Conservation (phyloP, 2,329 filamentous ascomycete genomes). For the Zymoseptoria passerinii region DNA sequence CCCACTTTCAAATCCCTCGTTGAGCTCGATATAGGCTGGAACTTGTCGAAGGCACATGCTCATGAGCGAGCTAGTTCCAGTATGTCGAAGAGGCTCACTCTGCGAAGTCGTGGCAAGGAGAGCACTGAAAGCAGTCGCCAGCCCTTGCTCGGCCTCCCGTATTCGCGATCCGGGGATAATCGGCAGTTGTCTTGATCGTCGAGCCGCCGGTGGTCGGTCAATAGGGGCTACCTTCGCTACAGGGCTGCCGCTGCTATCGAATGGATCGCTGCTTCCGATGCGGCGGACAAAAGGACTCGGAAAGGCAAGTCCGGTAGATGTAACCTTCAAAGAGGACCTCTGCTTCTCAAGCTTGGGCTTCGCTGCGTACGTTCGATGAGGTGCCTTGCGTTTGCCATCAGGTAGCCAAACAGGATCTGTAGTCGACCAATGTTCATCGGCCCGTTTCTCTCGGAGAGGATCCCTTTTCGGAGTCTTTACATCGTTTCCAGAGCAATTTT, state of each 20-base stretch:
- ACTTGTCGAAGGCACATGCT: constrained; percentile 33
- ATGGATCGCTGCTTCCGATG: background rate
- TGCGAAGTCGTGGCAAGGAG: constrained; percentile 2
- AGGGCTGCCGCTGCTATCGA: background rate
- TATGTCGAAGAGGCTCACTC: constrained; percentile 9
- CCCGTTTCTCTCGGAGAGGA: background rate
- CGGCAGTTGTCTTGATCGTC: constrained; percentile 2
- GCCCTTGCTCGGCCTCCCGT: constrained; percentile 1
- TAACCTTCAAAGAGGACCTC: background rate
- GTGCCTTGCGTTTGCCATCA: constrained; percentile 3
- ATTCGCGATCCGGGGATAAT: constrained; percentile 4
- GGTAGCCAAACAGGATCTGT: constrained; percentile 15
- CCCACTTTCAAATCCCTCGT: constrained; percentile 27
- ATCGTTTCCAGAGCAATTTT: background rate
- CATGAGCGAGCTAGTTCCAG: constrained; percentile 33
- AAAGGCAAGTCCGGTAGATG: background rate
- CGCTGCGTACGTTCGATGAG: constrained; percentile 7
- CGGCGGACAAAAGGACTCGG: constrained; percentile 14
- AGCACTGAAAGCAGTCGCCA: background rate
- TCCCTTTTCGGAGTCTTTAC: background rate
- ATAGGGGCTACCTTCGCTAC: background rate
- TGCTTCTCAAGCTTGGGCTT: constrained; percentile 1
- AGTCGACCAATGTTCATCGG: constrained; percentile 8
- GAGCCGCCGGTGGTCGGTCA: background rate
- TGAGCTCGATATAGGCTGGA: constrained; percentile 34